Evolutionary conservation across 805 yeast species (phyloP).

Genomic region (Yarrowia sp.): DNA sequence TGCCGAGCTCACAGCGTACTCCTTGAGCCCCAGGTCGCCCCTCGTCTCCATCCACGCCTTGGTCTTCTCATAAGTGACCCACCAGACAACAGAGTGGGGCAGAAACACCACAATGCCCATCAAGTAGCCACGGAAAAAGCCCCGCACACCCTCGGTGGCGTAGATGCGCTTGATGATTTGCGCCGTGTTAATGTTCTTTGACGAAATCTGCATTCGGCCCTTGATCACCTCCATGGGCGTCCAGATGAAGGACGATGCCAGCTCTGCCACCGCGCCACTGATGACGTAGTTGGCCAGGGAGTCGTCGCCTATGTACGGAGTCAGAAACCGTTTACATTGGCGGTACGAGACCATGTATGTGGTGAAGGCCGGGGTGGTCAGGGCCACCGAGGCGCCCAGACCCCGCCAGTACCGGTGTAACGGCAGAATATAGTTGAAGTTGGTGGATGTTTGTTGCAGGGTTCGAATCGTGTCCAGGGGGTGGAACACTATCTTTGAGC

Average conservation of each 20-base stretch:
- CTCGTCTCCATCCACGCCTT: conserved; percentile 12
- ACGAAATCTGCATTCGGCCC: conserved; percentile 43
- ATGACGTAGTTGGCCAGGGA: conserved; percentile 38
- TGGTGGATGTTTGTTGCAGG: conserved; percentile 42
- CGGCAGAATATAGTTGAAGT: conserved; percentile 40
- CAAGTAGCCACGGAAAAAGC: conserved; percentile 31
- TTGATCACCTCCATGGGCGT: conserved; percentile 48
- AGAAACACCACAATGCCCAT: conserved; percentile 31
- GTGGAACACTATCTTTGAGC: conserved; percentile 23
- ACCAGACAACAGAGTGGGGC: conserved; percentile 31
- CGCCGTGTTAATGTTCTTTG: conserved; percentile 24
- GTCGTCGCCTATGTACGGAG: conserved; percentile 39
- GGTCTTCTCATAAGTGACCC: conserved; percentile 33
- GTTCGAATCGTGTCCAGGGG: conserved; percentile 43
- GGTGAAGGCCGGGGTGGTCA: conserved; percentile 45
- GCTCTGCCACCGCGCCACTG: conserved; percentile 43
- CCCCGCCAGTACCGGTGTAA: conserved; percentile 43
- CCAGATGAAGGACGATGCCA: conserved; percentile 42
- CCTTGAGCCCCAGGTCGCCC: conserved; percentile 30
- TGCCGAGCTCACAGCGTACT: conserved; percentile 39
- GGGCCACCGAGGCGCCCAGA: conserved; percentile 39
- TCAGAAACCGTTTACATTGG: conserved; percentile 39
- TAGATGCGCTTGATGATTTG: conserved; percentile 30
- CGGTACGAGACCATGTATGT: conserved; percentile 43
- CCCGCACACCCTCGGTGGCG: conserved; percentile 27